Evolutionary conservation across 495 filamentous ascomycete species (phyloP), one percentile per base, ranked within the genome.

Genomic region (Neurospora tetraspora): DNA sequence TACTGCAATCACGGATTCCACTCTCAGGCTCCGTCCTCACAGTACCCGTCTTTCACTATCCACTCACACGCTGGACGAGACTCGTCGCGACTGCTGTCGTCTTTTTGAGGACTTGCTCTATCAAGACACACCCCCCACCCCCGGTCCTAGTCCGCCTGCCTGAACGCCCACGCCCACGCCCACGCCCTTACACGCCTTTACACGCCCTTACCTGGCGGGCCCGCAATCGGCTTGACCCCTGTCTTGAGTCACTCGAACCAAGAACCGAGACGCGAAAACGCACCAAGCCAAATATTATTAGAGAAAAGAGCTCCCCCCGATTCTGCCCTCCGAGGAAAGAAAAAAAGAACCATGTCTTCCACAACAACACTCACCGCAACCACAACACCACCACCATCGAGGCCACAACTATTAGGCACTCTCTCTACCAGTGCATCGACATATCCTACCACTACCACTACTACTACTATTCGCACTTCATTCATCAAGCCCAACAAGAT

Each of bases 401-500:
- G 72, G 71, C 71, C 74, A 69, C 53, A 65, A 34, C 53, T 16
- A 65, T 18, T 65, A 34, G 53, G 53, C 53, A 65, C 53, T 65
- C 70, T 59, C 12, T 31, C 53, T 39, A 69, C 36, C 42, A 72
- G 47, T 37, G 39, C 72, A 70, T 16, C 72, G 27, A 53, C 39
- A 34, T 34, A 45, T 34, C 72, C 74, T 59, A 69, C 47, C 47
- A 59, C 71, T 69, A 45, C 73, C 72, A 71, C 74, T 59, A 69
- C 47, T 20, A 59, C 71, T 69, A 45, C 73, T 73, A 71, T 75
- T 70, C n/a, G 47, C 68, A 71, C 77, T 59, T 76, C 76, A 2
- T 76, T 80, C 47, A 74, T 74, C 71, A 78, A 82, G 77, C 79
- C 68, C 78, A 83, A 89, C 77, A 94, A 92, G 85, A 98, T 99